A percentile compares a stretch with the other conserved stretches of the same genome.
phyloP scores from a whole-genome alignment of 2,329 filamentous ascomycete species.

The Elsinoe ampelina region DNA sequence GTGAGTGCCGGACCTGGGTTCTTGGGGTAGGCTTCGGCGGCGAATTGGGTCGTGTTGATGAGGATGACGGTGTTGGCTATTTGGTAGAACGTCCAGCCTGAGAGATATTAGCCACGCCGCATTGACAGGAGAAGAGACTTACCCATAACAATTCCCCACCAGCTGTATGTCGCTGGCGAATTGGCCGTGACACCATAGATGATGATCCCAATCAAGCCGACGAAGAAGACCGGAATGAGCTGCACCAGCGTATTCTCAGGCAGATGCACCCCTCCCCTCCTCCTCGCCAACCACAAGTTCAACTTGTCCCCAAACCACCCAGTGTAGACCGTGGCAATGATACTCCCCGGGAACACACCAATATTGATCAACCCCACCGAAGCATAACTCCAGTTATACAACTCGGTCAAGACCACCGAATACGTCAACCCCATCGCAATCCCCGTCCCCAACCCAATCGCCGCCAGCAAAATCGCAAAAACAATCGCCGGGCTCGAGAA shows the following conservation, averaged over 20 bases:
- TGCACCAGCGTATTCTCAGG: conserved; percentile 30
- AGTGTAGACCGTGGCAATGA: conserved; percentile 22
- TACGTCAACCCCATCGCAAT: conserved; percentile 34
- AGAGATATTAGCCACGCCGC: conserved; percentile 15
- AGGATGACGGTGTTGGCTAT: conserved; percentile 23
- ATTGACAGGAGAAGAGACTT: not conserved
- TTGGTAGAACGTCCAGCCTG: conserved; percentile 26
- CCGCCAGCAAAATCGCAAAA: conserved; percentile 31
- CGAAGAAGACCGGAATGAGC: conserved; percentile 26
- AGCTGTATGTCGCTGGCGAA: conserved; percentile 16
- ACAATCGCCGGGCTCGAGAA: conserved; percentile 32
- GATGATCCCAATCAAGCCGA: conserved; percentile 25
- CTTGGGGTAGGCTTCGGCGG: conserved; percentile 23
- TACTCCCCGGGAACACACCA: conserved; percentile 20
- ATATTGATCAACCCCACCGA: conserved; percentile 21
- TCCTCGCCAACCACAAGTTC: conserved; percentile 25
- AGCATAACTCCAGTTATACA: conserved; percentile 27
- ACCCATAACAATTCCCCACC: conserved; percentile 22
- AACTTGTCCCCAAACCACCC: conserved; percentile 22
- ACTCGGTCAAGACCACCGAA: conserved; percentile 27
- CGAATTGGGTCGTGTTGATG: conserved; percentile 26
- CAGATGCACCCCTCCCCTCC: conserved; percentile 26
- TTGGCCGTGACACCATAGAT: conserved; percentile 28
- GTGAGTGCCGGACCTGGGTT: conserved; percentile 27
- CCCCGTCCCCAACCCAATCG: conserved; percentile 30